phyloP scores from a whole-genome alignment of 164 flowering plant species.

The Chloranthus sessilifolius region DNA sequence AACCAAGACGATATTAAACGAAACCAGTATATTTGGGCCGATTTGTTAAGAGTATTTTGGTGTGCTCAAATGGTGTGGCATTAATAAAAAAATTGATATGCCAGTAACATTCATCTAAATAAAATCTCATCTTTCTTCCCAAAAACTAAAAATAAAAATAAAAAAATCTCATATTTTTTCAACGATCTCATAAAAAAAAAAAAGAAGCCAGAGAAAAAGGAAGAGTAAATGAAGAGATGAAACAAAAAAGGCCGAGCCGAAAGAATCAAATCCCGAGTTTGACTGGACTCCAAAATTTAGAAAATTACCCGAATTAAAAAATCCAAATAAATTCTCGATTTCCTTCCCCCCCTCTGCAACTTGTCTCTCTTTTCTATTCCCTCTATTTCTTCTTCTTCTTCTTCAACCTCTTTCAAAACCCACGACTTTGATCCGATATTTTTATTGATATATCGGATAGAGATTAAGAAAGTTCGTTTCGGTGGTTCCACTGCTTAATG shows the following conservation, averaged over 20 bases:
- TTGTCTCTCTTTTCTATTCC: constrained; percentile 9
- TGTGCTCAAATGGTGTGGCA: too few species aligned
- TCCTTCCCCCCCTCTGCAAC: constrained; percentile 10
- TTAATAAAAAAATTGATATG: too few species aligned
- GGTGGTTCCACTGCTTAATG: too few species aligned
- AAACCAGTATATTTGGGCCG: too few species aligned
- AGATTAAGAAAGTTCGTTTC: too few species aligned
- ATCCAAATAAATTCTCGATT: constrained; percentile 4
- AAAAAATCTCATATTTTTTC: background rate
- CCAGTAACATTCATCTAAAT: background rate
- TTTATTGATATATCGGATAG: background rate
- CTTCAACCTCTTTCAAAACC: background rate
- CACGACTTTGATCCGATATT: background rate
- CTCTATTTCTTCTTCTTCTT: background rate
- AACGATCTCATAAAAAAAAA: background rate
- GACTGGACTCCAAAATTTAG: constrained; percentile 22
- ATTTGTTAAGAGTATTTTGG: too few species aligned
- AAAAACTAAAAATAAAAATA: background rate
- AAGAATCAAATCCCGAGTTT: constrained; percentile 27
- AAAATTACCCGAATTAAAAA: background rate
- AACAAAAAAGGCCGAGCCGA: constrained; percentile 6
- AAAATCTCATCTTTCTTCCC: background rate
- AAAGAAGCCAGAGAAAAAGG: background rate
- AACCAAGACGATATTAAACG: too few species aligned
- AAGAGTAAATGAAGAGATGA: background rate